phyloP scores from a whole-genome alignment of 768 basidiomycete species.

The Rhodotorula diobovata region DNA sequence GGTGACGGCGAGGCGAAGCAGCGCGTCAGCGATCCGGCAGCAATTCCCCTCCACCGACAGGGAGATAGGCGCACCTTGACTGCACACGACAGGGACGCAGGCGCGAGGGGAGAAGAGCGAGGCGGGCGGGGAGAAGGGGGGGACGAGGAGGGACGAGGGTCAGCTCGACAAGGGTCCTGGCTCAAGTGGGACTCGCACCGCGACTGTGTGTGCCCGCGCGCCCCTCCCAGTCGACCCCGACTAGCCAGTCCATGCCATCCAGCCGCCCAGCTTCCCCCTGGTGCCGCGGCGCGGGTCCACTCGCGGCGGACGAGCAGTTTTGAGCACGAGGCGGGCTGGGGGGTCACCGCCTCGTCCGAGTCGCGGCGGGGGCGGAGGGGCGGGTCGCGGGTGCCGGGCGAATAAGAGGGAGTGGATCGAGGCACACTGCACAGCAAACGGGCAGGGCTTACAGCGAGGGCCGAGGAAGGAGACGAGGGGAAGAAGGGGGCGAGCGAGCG shows the following conservation, averaged over 20 bases:
- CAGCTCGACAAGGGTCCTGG: neutral
- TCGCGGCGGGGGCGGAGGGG: too few species aligned
- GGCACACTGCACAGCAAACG: neutral
- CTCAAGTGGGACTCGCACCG: neutral
- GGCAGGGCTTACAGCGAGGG: neutral
- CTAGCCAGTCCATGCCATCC: too few species aligned
- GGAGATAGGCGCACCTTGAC: slow-evolving; percentile 16
- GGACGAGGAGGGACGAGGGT: neutral
- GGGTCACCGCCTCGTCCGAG: neutral
- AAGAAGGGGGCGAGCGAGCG: neutral
- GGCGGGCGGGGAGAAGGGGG: neutral
- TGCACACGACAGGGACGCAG: neutral
- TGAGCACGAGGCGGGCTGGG: neutral
- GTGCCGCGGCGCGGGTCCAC: too few species aligned
- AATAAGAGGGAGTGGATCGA: too few species aligned
- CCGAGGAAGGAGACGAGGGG: neutral
- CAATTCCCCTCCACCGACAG: neutral
- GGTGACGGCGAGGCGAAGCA: neutral
- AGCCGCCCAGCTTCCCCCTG: too few species aligned
- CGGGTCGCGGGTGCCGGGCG: too few species aligned
- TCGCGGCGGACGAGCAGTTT: neutral
- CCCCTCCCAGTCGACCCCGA: too few species aligned
- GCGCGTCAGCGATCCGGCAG: neutral
- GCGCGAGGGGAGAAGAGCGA: neutral
- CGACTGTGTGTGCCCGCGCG: too few species aligned